A percentile compares a stretch with the other conserved stretches of the same genome.
Conservation (phyloP, 139 green algal species). For the Chlorella sp. region DNA sequence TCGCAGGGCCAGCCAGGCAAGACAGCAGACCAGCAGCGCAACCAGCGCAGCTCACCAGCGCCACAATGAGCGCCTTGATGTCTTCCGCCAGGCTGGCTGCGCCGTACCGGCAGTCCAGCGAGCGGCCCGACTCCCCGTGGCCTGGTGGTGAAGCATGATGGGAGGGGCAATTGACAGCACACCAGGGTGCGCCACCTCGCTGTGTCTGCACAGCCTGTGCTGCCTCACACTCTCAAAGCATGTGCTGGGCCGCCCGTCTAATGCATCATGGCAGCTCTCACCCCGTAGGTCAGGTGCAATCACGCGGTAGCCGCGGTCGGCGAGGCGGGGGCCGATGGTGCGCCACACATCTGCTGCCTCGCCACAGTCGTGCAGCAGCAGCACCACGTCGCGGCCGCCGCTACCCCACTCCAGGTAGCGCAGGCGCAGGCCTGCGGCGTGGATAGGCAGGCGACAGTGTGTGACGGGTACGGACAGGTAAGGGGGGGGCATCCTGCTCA, state of each 20-base stretch:
- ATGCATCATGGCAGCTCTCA: too few relatives aligned
- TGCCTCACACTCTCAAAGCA: too few relatives aligned
- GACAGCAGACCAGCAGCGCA: too few relatives aligned
- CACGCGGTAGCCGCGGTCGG: constrained; percentile 35
- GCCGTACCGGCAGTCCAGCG: background rate
- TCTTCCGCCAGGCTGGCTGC: constrained; percentile 43
- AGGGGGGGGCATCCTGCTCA: too few relatives aligned
- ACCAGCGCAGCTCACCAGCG: constrained; percentile 11
- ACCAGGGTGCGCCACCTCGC: too few relatives aligned
- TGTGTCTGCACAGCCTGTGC: too few relatives aligned
- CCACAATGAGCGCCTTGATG: constrained; percentile 53
- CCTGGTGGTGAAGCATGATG: too few relatives aligned
- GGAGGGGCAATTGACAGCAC: too few relatives aligned
- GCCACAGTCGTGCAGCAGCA: constrained; percentile 52
- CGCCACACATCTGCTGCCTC: constrained; percentile 34
- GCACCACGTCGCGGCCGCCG: constrained; percentile 33
- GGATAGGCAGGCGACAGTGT: too few relatives aligned
- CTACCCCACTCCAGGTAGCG: constrained; percentile 44
- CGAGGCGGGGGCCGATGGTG: constrained; percentile 31
- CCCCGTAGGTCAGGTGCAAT: constrained; percentile 53
- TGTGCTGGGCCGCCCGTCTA: too few relatives aligned
- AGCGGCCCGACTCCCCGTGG: constrained; percentile 25
- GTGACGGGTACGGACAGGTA: too few relatives aligned
- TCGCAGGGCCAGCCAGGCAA: too few relatives aligned
- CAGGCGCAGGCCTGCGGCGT: constrained; percentile 41